phyloP scores from a whole-genome alignment of 139 green algal species.

The Chlamydomonas sp. region DNA sequence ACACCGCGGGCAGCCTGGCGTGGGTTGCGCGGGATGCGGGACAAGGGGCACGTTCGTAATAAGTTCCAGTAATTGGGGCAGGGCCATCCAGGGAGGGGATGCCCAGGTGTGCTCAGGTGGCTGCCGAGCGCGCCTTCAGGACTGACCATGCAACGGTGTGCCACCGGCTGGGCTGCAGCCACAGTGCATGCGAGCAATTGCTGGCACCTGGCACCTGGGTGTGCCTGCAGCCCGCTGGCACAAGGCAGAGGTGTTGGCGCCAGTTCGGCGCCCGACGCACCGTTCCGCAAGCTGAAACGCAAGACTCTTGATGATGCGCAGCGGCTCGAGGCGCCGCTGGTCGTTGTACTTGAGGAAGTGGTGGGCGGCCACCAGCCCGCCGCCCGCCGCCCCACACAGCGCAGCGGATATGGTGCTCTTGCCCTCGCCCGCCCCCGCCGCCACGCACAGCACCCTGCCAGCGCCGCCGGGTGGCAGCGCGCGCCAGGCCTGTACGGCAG shows the following conservation, averaged over 20 bases:
- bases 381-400: background rate
- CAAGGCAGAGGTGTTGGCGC: background rate
- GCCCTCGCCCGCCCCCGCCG: background rate
- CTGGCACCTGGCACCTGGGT: background rate
- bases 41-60: background rate
- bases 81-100: no score
- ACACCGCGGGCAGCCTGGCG: background rate
- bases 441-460: background rate
- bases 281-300: conserved; percentile 22
- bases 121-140: no score
- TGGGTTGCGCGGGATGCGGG: background rate
- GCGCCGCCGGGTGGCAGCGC: no score
- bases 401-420: background rate
- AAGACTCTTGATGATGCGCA: conserved; percentile 36
- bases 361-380: background rate
- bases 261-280: background rate
- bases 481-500: background rate
- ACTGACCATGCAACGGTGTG: no score
- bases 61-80: background rate
- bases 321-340: conserved; percentile 8
- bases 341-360: conserved; percentile 44
- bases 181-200: no score
- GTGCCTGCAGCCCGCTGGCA: background rate
- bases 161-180: no score
- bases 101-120: no score